phyloP scores from a whole-genome alignment of 2,329 filamentous ascomycete genomes.

The Hymenoscyphus infarciens region DNA sequence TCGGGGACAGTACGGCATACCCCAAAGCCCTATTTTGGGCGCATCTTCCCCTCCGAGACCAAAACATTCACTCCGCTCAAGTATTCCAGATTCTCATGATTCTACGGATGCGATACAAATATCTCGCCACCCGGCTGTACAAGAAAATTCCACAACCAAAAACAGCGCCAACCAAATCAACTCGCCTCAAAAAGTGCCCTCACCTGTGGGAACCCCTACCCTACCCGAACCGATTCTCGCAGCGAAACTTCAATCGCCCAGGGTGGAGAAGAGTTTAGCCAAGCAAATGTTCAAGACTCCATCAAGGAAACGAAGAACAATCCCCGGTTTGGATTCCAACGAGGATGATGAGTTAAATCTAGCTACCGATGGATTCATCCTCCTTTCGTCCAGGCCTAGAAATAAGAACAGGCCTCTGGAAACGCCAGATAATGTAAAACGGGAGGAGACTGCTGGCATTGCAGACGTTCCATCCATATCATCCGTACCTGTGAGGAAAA shows the following conservation, averaged over 20 bases:
- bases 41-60: conserved; percentile 3
- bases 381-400: conserved; percentile 23
- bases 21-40: neutral
- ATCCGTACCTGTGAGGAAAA: conserved; percentile 7
- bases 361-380: conserved; percentile 23
- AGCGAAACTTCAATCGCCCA: conserved; percentile 4
- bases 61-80: conserved; percentile 6
- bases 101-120: neutral
- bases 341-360: conserved; percentile 33
- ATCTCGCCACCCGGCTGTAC: neutral
- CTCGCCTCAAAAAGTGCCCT: neutral
- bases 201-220: neutral
- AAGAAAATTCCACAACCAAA: neutral
- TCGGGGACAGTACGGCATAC: neutral
- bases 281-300: conserved; percentile 4
- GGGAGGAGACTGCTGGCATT: conserved; percentile 15
- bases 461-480: conserved; percentile 5
- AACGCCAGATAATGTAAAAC: conserved; percentile 18
- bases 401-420: conserved; percentile 10
- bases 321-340: conserved; percentile 14
- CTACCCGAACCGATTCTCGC: neutral
- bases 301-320: neutral
- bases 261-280: neutral
- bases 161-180: neutral
- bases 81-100: conserved; percentile 10